Evolutionary conservation across 768 basidiomycete genomes (phyloP).

Genomic region (Pisolithus tinctorius): DNA sequence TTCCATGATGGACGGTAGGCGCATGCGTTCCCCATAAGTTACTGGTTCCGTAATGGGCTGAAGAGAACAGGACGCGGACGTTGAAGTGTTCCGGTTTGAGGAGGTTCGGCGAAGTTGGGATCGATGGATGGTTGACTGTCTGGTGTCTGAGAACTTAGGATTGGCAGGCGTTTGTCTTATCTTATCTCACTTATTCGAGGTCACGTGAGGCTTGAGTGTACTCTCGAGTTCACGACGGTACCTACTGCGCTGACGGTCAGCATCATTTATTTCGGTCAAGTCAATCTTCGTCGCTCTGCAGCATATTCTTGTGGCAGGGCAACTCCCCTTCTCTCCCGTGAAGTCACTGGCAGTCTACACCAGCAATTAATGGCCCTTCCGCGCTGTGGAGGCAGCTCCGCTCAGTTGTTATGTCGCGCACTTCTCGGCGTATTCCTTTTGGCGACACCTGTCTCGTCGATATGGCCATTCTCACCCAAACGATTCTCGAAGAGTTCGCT

Average conservation of each 20-base stretch:
- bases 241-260: too few species aligned
- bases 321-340: too few species aligned
- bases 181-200: too few species aligned
- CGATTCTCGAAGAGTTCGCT: conserved; percentile 78
- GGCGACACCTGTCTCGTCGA: conserved; percentile 20
- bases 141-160: too few species aligned
- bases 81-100: conserved; percentile 68
- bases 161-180: too few species aligned
- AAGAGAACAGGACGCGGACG: conserved; percentile 40
- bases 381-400: background rate
- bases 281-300: too few species aligned
- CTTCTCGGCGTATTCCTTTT: conserved; percentile 15
- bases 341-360: background rate
- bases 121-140: background rate
- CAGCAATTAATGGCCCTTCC: background rate
- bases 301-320: too few species aligned
- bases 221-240: too few species aligned
- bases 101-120: conserved; percentile 6
- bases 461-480: conserved; percentile 88
- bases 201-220: too few species aligned
- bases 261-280: too few species aligned
- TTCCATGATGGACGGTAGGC: conserved; percentile 67
- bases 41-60: background rate
- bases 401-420: background rate
- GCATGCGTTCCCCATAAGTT: background rate